Base-by-base conservation (phyloP, 805 yeast species). In the Sungouiozyma intestinalis region DNA sequence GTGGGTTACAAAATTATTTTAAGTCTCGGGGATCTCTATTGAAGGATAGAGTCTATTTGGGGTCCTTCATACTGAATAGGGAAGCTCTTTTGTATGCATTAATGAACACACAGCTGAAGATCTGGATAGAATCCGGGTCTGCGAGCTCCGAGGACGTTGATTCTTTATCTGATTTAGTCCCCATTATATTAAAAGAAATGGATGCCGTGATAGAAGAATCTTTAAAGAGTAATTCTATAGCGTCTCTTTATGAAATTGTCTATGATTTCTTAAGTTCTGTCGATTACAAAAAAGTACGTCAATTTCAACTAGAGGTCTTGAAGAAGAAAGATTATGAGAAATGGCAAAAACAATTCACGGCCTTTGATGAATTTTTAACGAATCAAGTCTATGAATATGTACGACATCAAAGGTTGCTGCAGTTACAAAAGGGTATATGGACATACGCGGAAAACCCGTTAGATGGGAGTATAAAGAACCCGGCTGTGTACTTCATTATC, bases 381-480 rank as follows among this genome's bases (percentile, higher is more conserved):
- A 55, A 62, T 13, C 86, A 85, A 55, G 83, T 81, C 0, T 64
- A 71, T 44, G 80, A 77, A 33, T 83, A 82, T 56, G 86, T 85
- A 14, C 73, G 74, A 44, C 87, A 82, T 56, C 92, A 83, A 63
- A 70, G 90, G 51, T 76, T 81, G 37, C 61, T 82, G 44, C 79
- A 77, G 54, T 62, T 85, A 39, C 76, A 85, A 20, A 77, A 73
- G 52, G 95, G 95, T 1, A 73, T 83, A 2, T 85, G 94, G 94
- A 88, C 82, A 13, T 81, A 69, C 54, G 71, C 79, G 1, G 81
- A 78, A 32, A 65, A 71, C 40, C 86, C 82, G 16, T 46, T 61
- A 11, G 57, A 51, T 38, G 36, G 40, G 9, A 44, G 44, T 34
- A 49, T 52, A 32, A 53, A 49, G 31, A 46, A 53, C 31, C 66